Evolutionary conservation across 164 flowering plant genomes (phyloP).

Genomic region (Vitis rupestris): DNA sequence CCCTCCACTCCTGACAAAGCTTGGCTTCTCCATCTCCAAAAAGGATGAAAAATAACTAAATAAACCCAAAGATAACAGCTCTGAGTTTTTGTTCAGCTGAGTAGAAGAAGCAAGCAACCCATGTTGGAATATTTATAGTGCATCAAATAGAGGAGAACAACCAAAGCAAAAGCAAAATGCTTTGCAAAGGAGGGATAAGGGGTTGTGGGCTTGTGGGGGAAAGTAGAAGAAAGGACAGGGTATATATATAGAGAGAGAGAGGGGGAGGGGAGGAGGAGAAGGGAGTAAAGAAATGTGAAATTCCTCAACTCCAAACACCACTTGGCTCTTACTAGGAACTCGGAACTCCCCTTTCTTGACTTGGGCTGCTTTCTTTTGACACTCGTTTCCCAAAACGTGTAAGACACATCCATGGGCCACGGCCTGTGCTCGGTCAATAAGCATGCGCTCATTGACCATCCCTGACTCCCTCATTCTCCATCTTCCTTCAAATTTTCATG

Average conservation of each 20-base stretch:
- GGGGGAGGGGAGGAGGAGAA: not conserved
- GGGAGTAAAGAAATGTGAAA: not conserved
- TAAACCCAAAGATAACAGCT: no score
- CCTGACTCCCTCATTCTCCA: no score
- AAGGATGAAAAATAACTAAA: no score
- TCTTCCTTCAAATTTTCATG: no score
- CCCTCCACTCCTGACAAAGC: conserved; percentile 16
- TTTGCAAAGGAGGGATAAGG: no score
- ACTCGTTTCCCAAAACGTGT: conserved; percentile 9
- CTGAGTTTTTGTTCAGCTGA: no score
- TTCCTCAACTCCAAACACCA: not conserved
- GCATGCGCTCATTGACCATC: not conserved
- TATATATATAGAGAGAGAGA: not conserved
- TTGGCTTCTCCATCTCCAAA: conserved; percentile 18
- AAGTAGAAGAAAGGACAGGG: not conserved
- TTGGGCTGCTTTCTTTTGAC: no score
- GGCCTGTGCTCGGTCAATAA: not conserved
- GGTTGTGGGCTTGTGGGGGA: no score
- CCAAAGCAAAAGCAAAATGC: no score
- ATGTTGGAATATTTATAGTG: no score
- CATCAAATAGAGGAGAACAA: no score
- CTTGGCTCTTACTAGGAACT: not conserved
- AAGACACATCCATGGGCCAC: conserved; percentile 1
- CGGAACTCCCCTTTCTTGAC: conserved; percentile 5
- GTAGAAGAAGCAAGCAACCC: no score